Evolutionary conservation across 2,329 filamentous ascomycete genomes (phyloP).

Genomic region (Penicillium occitanis): DNA sequence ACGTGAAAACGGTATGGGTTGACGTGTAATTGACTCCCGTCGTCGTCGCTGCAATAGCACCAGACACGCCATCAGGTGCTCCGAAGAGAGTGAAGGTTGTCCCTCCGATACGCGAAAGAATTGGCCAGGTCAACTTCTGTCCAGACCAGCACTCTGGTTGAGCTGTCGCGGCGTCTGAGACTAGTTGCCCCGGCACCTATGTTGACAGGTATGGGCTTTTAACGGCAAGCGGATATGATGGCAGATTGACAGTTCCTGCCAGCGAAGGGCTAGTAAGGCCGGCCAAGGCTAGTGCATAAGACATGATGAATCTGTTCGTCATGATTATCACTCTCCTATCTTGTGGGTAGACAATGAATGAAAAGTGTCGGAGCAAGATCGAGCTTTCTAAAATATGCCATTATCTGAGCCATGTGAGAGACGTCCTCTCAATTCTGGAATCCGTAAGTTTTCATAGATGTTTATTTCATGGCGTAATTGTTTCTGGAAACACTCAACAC

Average conservation of each 20-base stretch:
- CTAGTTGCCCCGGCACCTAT: neutral
- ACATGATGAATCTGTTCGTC: neutral
- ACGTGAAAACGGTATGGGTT: too few species aligned
- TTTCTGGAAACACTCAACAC: neutral
- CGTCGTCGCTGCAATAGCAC: neutral
- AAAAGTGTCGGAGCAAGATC: neutral
- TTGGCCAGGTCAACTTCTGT: neutral
- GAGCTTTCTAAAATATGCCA: neutral
- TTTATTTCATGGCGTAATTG: neutral
- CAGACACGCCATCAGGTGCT: neutral
- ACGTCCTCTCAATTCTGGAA: neutral
- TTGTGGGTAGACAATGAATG: neutral
- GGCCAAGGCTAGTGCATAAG: neutral
- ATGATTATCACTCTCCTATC: neutral
- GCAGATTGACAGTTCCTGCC: neutral
- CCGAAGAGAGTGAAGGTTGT: neutral
- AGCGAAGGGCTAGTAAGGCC: neutral
- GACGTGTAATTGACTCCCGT: neutral
- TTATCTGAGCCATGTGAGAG: neutral
- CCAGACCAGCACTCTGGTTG: neutral
- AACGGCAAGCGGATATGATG: neutral
- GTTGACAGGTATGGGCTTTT: neutral
- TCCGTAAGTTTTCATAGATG: neutral
- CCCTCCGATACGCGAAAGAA: neutral
- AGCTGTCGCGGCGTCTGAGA: neutral